Conservation (phyloP, 495 filamentous ascomycete species). For the Jackrogersella multiformis region DNA sequence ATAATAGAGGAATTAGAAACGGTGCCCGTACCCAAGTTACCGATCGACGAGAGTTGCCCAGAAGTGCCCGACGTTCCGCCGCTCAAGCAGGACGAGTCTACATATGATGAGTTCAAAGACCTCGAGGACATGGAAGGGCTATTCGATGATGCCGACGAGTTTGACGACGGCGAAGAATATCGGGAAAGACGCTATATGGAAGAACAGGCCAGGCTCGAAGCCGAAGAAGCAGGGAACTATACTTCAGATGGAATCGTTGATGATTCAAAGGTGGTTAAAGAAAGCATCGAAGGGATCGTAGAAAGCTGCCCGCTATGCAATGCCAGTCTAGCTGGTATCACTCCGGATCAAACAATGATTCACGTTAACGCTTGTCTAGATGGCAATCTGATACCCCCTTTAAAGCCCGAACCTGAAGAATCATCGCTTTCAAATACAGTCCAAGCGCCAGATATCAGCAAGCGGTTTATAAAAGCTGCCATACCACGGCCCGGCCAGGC, state of each 20-base stretch:
- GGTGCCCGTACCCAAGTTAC: constrained; percentile 42
- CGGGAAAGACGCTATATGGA: constrained; percentile 68
- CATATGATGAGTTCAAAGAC: constrained; percentile 63
- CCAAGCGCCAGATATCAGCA: constrained; percentile 54
- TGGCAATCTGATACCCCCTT: constrained; percentile 69
- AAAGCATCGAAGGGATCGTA: no score
- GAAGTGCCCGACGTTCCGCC: constrained; percentile 45
- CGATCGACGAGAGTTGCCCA: constrained; percentile 36
- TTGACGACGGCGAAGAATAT: constrained; percentile 68
- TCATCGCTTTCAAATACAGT: constrained; percentile 38
- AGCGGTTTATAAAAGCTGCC: constrained; percentile 70
- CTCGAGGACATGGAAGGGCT: constrained; percentile 71
- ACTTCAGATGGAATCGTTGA: constrained; percentile 48
- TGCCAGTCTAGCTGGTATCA: constrained; percentile 65
- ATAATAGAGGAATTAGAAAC: constrained; percentile 7
- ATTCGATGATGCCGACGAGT: constrained; percentile 59
- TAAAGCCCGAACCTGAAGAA: constrained; percentile 42
- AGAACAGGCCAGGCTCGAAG: constrained; percentile 68
- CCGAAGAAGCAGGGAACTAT: constrained; percentile 55
- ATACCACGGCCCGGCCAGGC: constrained; percentile 78
- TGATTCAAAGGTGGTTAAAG: constrained; percentile 30
- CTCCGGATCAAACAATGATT: constrained; percentile 65
- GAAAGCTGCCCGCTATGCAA: constrained; percentile 80
- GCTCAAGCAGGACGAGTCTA: constrained; percentile 61
- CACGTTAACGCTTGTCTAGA: constrained; percentile 97